Base-by-base conservation (phyloP, 805 yeast genomes). In the Ogataea paraovalis region DNA sequence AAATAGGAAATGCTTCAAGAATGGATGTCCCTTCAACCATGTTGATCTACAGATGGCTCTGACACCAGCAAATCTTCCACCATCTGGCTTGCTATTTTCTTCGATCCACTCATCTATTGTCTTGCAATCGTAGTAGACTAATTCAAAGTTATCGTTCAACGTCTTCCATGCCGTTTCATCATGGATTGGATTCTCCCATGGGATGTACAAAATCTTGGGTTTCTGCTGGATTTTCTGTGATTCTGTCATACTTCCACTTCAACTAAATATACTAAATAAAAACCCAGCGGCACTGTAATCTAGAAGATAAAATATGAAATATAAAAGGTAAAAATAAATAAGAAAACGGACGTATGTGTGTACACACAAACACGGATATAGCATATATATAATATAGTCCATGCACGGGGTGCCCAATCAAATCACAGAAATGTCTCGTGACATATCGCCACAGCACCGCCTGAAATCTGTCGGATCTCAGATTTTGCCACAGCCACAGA, bases 1-100 rank as follows among this genome's bases (percentile, higher is more conserved):
- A 48, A 65, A 60, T 1, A 64, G 48, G 37, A 50, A 67, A 38
- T 69, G 73, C 39, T 66, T 64, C 30, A 65, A 60, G 44, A 65
- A 68, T n/a, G 74, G 74, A 22, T 54, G 59, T 1, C 68, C 67
- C 43, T 69, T 69, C 39, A 70, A 51, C 73, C 73, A 69, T 1
- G 69, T 55, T 1, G 74, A 67, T 23, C 72, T 56, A 42, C 72
- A 68, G 9, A 69, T 55, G 8, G 70, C 74, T 25, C 62, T 66
- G 22, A 69, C 67, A 6, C 65, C 57, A 2, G 69, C 66, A 40
- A 65, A 66, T 30, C 50, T 59, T 3, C 73, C 73, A 7, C 73
- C 73, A 32, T 59, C 56, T 8, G 72, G 71, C 41, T 69, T 66
- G 34, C 59, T 46, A 20, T 66, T 46, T 41, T 69, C 72, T 3